A percentile compares a stretch with the other conserved stretches of the same genome.
Conservation (phyloP, 805 yeast genomes). For the Kregervanrija delftensis region DNA sequence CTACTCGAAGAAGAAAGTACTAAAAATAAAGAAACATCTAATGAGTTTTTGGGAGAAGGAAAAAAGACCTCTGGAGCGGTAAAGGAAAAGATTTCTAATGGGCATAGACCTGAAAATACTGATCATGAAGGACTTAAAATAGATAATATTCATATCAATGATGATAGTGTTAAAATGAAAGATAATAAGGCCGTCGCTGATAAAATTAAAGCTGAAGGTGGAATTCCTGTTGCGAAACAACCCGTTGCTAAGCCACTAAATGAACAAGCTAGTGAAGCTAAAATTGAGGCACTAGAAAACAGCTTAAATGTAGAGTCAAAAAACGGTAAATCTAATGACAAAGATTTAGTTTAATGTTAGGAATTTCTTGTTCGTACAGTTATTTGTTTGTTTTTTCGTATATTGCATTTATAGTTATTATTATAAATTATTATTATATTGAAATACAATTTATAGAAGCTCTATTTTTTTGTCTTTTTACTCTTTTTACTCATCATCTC, state of each 20-base stretch:
- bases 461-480: conserved; percentile 13
- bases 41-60: background rate
- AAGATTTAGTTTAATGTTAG: too few relatives aligned
- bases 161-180: background rate
- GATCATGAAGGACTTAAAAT: background rate
- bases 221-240: conserved; percentile 19
- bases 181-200: conserved; percentile 20
- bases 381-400: too few relatives aligned
- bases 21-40: background rate
- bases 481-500: conserved; percentile 16
- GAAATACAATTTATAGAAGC: too few relatives aligned
- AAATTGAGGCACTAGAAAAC: conserved; percentile 3
- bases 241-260: conserved; percentile 23
- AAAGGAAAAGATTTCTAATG: too few relatives aligned
- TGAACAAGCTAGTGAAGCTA: conserved; percentile 19
- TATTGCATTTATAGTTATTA: too few relatives aligned
- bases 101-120: background rate
- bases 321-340: background rate
- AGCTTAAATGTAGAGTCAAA: conserved; percentile 2
- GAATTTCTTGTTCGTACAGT: too few relatives aligned
- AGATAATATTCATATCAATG: background rate
- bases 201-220: conserved; percentile 16
- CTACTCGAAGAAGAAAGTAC: background rate
- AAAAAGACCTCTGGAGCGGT: background rate
- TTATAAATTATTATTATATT: too few relatives aligned